Evolutionary conservation across 805 yeast genomes (phyloP), one percentile per base, ranked within the genome.

Genomic region (Monosporozyma unispora): DNA sequence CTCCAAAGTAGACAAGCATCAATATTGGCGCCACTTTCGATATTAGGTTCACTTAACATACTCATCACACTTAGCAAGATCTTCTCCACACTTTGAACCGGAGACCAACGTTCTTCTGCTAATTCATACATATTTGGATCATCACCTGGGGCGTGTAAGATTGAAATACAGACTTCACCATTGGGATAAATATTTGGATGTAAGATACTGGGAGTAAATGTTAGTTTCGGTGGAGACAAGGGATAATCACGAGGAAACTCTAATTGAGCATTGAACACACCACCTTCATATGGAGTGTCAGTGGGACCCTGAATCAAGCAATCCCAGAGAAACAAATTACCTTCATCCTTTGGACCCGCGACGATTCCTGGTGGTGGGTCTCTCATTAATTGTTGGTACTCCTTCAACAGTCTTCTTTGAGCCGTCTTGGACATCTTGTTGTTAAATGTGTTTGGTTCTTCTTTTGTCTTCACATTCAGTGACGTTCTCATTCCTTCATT

Each of bases 41-140:
- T 84, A 62, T 93, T 93, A 2, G 99, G 98, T 67, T 93, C 96
- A 23, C 97, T 96, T 52, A 93, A 74, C 97, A 93, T 90, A 60
- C 96, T 86, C 76, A 90, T 80, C 21, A 93, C 98, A 66, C 95
- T 84, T 51, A 93, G 70, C 53, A 93, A 72, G 52, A 93, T 93
- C 76, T 93, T 93, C 69, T 93, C 99, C n/a, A 93, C 90, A 63
- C 95, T 86, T 66, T 93, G 99, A 28, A 93, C 90, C 0, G 99
- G 99, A 6, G 95, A 86, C 99, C 99, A 93, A 56, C 99, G 74
- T 69, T 93, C 99, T 58, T 90, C 95, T 0, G 98, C 96, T 28
- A 87, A 70, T 67, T 93, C 99, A 69, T 93, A 93, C 76, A 84
- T 89, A 65, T 89, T 80, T 19, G 99, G 98, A 67, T 93, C 99